Evolutionary conservation across 2,329 filamentous ascomycete genomes (phyloP).

Genomic region (Paraphoma chrysanthemicola): DNA sequence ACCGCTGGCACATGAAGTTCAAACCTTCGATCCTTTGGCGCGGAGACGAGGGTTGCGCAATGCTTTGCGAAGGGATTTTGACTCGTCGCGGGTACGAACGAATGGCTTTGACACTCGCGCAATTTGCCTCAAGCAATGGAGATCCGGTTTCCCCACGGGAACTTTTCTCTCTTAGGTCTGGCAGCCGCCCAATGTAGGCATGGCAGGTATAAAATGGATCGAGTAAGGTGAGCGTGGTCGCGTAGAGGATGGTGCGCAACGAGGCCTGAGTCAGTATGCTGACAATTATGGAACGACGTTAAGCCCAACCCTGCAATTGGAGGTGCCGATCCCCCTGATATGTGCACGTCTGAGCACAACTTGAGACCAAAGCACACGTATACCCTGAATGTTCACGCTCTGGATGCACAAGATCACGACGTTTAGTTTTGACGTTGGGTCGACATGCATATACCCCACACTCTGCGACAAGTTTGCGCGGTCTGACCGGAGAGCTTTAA

Average conservation of each 20-base stretch:
- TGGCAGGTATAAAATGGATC: conserved; percentile 2
- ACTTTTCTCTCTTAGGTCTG: not conserved
- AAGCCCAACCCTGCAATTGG: conserved; percentile 4
- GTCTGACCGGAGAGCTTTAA: no score
- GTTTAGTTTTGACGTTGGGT: not conserved
- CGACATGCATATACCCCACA: not conserved
- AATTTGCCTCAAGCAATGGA: not conserved
- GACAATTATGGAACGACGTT: conserved; percentile 8
- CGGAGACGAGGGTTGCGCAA: conserved; percentile 18
- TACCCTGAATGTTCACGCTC: not conserved
- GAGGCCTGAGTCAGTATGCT: conserved; percentile 9
- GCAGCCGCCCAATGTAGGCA: not conserved
- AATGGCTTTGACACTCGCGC: conserved; percentile 5
- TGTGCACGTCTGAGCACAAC: not conserved
- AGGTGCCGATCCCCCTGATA: conserved; percentile 7
- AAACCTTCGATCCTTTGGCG: conserved; percentile 14
- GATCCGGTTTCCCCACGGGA: conserved; percentile 9
- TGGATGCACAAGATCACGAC: not conserved
- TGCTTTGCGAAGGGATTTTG: not conserved
- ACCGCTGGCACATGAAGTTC: not conserved
- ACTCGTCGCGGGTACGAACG: not conserved
- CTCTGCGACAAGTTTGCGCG: not conserved
- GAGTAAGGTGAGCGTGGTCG: not conserved
- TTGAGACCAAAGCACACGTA: not conserved
- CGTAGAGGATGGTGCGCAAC: not conserved